phyloP scores from a whole-genome alignment of 2,329 filamentous ascomycete species.

The Sclerotinia borealis region DNA sequence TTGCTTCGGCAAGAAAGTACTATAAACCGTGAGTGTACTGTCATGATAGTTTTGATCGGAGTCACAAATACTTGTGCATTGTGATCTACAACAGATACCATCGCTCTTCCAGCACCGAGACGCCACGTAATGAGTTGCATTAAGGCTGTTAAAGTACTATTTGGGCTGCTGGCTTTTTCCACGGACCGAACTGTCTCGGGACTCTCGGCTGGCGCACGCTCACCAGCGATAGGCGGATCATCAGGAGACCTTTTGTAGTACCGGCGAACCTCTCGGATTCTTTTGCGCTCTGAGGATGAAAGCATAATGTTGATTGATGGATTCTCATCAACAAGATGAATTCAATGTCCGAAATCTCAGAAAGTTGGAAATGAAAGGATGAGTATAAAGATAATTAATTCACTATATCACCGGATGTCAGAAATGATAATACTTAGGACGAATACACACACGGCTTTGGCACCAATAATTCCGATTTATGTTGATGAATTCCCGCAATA shows the following conservation, averaged over 20 bases:
- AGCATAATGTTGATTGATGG: neutral
- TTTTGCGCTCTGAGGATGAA: slow-evolving; percentile 1
- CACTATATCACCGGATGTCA: neutral
- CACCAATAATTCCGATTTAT: neutral
- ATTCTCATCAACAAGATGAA: neutral
- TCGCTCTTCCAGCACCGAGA: slow-evolving; percentile 38
- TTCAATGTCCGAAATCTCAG: neutral
- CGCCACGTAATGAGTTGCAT: slow-evolving; percentile 44
- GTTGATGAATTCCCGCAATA: neutral
- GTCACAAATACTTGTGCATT: slow-evolving; percentile 13
- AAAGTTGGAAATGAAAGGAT: neutral
- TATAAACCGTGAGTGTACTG: slow-evolving; percentile 25
- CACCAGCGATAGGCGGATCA: neutral
- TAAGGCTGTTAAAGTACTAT: slow-evolving; percentile 37
- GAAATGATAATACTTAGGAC: neutral
- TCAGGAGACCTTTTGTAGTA: slow-evolving; percentile 8
- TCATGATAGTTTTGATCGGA: neutral
- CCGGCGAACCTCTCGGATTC: slow-evolving; percentile 11
- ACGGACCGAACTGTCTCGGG: neutral
- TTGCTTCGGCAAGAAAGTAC: slow-evolving; percentile 44
- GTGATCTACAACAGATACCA: slow-evolving; percentile 41
- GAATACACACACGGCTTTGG: neutral
- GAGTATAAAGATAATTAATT: neutral
- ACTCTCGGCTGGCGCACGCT: neutral
- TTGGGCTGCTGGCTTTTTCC: slow-evolving; percentile 25